These are phyloP conservation scores for Botryococcus braunii DNA, from an alignment of 163 green algal species.

Conservation along the genomic window DNA sequence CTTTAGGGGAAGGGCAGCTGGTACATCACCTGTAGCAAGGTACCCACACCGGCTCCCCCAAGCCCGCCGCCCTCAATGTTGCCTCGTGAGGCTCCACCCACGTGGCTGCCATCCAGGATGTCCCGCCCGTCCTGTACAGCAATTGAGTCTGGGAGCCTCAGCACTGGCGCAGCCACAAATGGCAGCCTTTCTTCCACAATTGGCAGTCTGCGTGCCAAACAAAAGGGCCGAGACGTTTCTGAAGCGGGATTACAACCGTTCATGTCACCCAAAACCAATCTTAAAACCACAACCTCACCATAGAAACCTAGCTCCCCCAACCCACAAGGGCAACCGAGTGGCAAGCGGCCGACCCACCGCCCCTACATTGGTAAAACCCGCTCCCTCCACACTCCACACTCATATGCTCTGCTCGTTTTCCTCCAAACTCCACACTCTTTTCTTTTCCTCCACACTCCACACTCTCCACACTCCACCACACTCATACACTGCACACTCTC, in stretches of 20 bases:
- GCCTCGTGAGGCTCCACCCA: conserved; percentile 14
- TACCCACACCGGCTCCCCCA: conserved; percentile 10
- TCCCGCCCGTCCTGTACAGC: conserved; percentile 9
- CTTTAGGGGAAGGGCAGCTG: too few relatives aligned
- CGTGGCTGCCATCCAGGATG: conserved; percentile 15
- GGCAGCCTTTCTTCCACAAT: background rate
- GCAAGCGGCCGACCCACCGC: too few relatives aligned
- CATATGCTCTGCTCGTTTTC: too few relatives aligned
- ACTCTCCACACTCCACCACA: too few relatives aligned
- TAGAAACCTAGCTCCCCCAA: too few relatives aligned
- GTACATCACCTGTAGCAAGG: conserved; percentile 9
- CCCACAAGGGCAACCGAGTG: too few relatives aligned
- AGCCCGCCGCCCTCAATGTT: conserved; percentile 20
- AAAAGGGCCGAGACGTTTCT: background rate
- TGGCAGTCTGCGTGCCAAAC: background rate
- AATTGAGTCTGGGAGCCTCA: background rate
- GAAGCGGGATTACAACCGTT: background rate
- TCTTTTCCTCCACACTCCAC: too few relatives aligned
- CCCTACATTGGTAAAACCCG: too few relatives aligned
- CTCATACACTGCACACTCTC: too few relatives aligned
- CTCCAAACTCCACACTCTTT: too few relatives aligned
- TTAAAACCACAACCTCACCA: background rate
- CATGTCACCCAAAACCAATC: background rate
- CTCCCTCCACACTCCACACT: too few relatives aligned
- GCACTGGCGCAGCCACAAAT: background rate